Base-by-base conservation (phyloP, 208 protist genomes). In the Crithidia acanthocephali region DNA sequence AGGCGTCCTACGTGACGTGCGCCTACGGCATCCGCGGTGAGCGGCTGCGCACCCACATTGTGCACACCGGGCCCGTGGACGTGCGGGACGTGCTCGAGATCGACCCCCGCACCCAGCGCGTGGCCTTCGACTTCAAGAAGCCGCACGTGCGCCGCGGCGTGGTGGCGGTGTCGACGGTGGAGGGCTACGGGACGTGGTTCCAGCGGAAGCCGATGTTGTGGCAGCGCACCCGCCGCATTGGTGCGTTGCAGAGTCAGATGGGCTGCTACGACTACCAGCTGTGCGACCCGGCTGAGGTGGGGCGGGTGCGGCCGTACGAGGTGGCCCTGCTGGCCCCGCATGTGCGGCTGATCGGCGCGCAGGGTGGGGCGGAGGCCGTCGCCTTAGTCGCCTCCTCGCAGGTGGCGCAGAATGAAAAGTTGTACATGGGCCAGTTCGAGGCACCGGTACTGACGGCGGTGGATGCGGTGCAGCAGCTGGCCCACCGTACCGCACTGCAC, bases 381-480 rank as follows among this genome's bases (percentile, higher is more conserved):
- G 88, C 84, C 22, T 37, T 96, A 30, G 73, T 94, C 50, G 85
- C 86, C 63, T 92, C 85, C 42, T 90, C 86, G 45, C 86, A 93
- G 74, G 79, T 96, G 18, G 86, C 89, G 18, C 85, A 93, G 84
- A 88, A 96, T 67, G 77, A 82, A 6, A 74, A 76, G 15, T 76
- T 95, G n/a, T 96, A 92, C 76, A 59, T 96, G 73, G 86, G 87
- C 8, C 80, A 91, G 80, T 95, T 96, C 59, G 92, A 96, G 81
- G 92, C 89, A 1, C 92, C 92, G 3, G 89, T 80, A 20, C 74
- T 93, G 33, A 81, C 86, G 22, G 92, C 88, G 16, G 28, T 96
- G 5, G 92, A 96, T 68, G 83, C 81, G 0, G 89, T 96, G 28
- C 85, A 93, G 50, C 92, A 96, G 63, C 81, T 92, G 15, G 83